Evolutionary conservation across 371 early-diverging fungal genomes (phyloP), one percentile per base, ranked within the genome.

Genomic region (Rhizopus arrhizus): DNA sequence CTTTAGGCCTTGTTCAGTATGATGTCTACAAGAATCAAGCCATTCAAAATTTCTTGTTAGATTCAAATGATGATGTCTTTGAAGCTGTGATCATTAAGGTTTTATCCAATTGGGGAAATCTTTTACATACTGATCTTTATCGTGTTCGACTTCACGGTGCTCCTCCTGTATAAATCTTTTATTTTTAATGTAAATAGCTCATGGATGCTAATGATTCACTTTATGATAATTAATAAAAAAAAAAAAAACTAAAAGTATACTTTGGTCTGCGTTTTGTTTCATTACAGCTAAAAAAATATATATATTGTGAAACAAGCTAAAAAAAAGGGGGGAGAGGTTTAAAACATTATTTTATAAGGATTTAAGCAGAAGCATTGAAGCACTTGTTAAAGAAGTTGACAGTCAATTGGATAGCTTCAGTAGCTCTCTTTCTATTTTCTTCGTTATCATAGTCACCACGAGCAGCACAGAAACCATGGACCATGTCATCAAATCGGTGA

Each of bases 61-160:
- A 48, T 28, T 2, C n/a, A 2, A 48, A 22, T n/a, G 10, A 28
- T 7, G 8, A 56, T 63, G 15, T 74, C 35, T 60, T 65, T 41
- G 54, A 58, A 3, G 66, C 56, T 28, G 56, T 86, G 10, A 53
- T 81, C 22, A 58, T 91, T 62, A 83, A 84, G 50, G 57, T 93
- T 56, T 42, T 64, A 31, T 75, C 74, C 35, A 93, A 93, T 68
- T 90, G 89, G 89, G 93, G 93, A 3, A 77, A 91, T 46, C 64
- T 74, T 13, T 74, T 80, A 4, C 86, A 87, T 63, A 93, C 94
- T 5, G 93, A 93, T 59, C 52, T 93, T 46, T 93, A 93, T 66
- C 86, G 93, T 31, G 78, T 93, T 35, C 83, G 92, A 28, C 85
- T 90, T 40, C 92, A 93, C 72, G 91, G 88, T 9, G 64, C 67